Conservation (phyloP, 768 basidiomycete genomes). For the Rhodotorula taiwanensis region DNA sequence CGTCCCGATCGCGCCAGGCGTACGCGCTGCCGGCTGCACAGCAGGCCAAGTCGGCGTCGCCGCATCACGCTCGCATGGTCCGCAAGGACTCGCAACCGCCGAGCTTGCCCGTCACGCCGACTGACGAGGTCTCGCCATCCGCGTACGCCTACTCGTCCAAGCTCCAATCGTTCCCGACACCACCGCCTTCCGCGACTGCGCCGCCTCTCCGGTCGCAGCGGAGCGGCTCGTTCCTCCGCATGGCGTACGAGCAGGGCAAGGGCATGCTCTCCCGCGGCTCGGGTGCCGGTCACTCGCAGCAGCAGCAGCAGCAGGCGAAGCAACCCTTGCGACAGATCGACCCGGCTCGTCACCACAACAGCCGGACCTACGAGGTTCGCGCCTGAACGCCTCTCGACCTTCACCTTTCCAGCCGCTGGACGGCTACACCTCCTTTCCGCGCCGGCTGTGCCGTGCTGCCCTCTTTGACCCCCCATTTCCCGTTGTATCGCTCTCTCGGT, state of each 20-base stretch:
- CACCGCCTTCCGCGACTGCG: conserved; percentile 3
- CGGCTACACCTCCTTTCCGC: too few species aligned
- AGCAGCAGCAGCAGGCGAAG: too few species aligned
- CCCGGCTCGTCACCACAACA: too few species aligned
- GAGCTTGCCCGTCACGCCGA: conserved; percentile 29
- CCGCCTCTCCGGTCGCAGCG: conserved; percentile 24
- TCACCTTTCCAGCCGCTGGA: too few species aligned
- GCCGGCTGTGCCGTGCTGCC: too few species aligned
- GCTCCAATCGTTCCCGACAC: not conserved
- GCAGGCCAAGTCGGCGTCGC: conserved; percentile 1
- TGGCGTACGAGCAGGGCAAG: conserved; percentile 26
- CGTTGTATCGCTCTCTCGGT: too few species aligned
- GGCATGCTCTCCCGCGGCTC: conserved; percentile 8
- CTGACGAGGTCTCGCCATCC: conserved; percentile 31
- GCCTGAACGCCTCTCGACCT: too few species aligned
- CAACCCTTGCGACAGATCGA: not conserved
- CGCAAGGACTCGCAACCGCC: not conserved
- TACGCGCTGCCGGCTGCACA: not conserved
- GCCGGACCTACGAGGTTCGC: too few species aligned
- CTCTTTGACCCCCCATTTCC: too few species aligned
- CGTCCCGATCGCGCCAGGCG: not conserved
- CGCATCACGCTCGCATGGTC: not conserved
- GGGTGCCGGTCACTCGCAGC: too few species aligned
- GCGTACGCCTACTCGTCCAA: not conserved
- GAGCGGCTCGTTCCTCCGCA: conserved; percentile 24